Percentiles rank a stretch among this genome's conserved stretches.
Conservation (phyloP, 257 asterid species). For the Fraxinus americana region DNA sequence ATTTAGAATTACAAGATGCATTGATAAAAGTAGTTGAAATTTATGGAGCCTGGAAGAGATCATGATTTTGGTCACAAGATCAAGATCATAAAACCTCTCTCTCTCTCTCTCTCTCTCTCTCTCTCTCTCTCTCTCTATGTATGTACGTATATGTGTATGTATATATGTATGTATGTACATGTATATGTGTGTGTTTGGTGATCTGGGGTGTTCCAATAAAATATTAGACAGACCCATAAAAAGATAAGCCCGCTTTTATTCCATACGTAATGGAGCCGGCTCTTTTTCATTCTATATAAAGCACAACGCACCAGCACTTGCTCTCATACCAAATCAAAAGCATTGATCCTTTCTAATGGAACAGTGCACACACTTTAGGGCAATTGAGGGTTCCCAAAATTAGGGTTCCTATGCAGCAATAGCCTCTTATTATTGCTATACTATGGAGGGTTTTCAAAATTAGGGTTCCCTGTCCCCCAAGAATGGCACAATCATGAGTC, state of each 20-base stretch:
- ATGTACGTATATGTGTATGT: too few species aligned
- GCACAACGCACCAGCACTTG: background rate
- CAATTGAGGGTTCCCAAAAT: background rate
- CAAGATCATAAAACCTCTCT: background rate
- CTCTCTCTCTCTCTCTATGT: too few species aligned
- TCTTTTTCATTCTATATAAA: background rate
- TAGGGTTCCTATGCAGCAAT: background rate
- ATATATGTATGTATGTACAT: too few species aligned
- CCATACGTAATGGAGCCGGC: background rate
- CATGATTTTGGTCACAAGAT: background rate
- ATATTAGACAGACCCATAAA: background rate
- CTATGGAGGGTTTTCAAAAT: background rate
- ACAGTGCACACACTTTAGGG: background rate
- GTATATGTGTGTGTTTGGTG: background rate
- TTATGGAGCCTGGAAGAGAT: background rate
- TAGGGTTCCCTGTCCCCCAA: background rate
- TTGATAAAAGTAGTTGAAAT: background rate
- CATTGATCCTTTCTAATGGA: background rate
- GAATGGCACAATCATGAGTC: background rate
- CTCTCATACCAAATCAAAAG: background rate
- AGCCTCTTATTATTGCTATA: background rate
- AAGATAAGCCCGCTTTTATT: background rate
- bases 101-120: background rate
- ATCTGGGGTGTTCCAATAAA: background rate
- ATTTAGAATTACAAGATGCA: slow-evolving; percentile 2